Evolutionary conservation across 2,329 filamentous ascomycete species (phyloP), one percentile per base, ranked within the genome.

Genomic region (Cladosporium sp.): DNA sequence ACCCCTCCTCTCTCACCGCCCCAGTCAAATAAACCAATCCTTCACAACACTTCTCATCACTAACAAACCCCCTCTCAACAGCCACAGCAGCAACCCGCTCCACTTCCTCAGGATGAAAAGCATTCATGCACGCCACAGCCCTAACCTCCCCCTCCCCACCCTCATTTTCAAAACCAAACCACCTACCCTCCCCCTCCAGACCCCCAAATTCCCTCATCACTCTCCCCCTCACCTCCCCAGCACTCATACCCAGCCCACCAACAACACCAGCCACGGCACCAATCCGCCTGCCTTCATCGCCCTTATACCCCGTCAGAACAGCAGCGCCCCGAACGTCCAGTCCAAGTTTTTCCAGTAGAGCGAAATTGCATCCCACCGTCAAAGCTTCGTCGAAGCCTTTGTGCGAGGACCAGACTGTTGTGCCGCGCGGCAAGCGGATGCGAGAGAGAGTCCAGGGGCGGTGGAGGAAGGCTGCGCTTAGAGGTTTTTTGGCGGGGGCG

Each of bases 251-350:
- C 13, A 12, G 27, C 4, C 27, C 18, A n/a, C 18, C 43, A 4
- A 12, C 36, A 16, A 32, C 30, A 13, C 36, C 35, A 16, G 27
- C 39, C 1, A 49, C 38, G 33, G 36, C 20, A 6, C 47, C 47
- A 6, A 43, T 36, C 30, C 47, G 8, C 13, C 47, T 43, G 1
- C 40, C 47, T 13, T 35, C 38, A 30, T 49, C 47, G n/a, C 47
- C 47, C n/a, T 49, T 49, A 27, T 49, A 49, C 12, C 47, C 47
- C 11, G 39, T 35, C 22, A 48, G 43, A 9, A 48, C 35, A 15
- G 18, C 18, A 2, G n/a, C 15, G 11, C 3, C 35, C 8, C n/a
- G 20, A 3, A 43, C 19, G 16, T 36, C 7, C 6, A 32, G 15
- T 18, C 47, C 47, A 8, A 49, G 20, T n/a, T 11, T 42, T 7